Evolutionary conservation across 192 early-diverging fungal genomes (phyloP), one percentile per base, ranked within the genome.

Genomic region (Coemansia sp.): DNA sequence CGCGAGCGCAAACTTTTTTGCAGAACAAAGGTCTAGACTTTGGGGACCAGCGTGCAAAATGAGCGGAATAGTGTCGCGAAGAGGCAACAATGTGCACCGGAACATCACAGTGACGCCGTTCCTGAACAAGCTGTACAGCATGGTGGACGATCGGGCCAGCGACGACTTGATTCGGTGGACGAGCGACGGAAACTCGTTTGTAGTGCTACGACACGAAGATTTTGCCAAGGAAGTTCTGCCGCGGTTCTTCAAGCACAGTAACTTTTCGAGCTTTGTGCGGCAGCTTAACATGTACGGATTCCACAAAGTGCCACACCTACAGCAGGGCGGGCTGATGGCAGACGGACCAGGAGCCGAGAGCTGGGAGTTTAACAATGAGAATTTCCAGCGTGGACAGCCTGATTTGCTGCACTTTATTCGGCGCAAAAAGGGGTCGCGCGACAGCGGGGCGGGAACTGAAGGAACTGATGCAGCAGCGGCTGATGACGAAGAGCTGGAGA

Each of bases 221-320:
- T 93, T 96, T 83, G 87, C 90, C 11, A 86, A 88, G 49, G 81
- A 87, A 48, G 89, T 96, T 17, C 75, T 96, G 36, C 93, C 94
- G 20, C 82, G 80, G 15, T 91, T 89, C 64, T 96, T 94, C 71
- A 96, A 96, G 74, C 94, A 96, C 83, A 89, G 87, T 75, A 95
- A 94, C 40, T 94, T 94, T 70, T 83, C 90, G 18, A 88, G 86
- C 25, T 96, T 95, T 85, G 93, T 95, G 1, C 87, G 93, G 23
- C 94, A 96, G 67, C 82, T 95, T 10, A 96, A 96, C 69, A 89
- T 95, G 90, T 96, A 99, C 67, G 97, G 92, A 12, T 99, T 99
- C 64, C 94, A 95, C 77, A 98, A 98, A 60, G 86, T 97, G 12
- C 94, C 93, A n/a, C 92, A 96, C 70, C 68, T 95, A 12, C 90